Base-by-base conservation (phyloP, 352 stramenopile genomes). In the Phytopythium litorale region DNA sequence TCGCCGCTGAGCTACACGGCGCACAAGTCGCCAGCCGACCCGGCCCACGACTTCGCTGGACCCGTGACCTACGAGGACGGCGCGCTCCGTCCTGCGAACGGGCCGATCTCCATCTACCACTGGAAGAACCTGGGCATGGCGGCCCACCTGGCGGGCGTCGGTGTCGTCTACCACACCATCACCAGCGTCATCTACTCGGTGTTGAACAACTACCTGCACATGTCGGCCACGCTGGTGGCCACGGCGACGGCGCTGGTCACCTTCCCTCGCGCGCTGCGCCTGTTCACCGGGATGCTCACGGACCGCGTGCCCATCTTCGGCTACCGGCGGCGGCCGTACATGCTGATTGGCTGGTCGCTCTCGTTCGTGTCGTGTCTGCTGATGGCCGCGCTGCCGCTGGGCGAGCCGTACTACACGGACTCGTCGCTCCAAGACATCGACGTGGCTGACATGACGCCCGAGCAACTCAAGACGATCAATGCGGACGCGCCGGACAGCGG, bases 251-350 rank as follows among this genome's bases (percentile, higher is more conserved):
- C 71, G 28, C 76, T 88, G 45, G 72, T 87, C 45, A 62, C 66
- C 21, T 67, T 86, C 13, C 76, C 78, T 1, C 78, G 78, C 28
- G 70, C 68, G 28, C 76, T 87, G 21, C 75, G 77, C 19, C 54
- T 86, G 16, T 75, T 94, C 28, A 80, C 82, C 56, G 84, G 78
- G 48, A 79, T 96, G 56, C 56, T 96, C 8, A 83, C 72, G 4
- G 88, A 97, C 71, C 88, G 73, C 37, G 71, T 81, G 45, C 87
- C 87, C 21, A 88, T 97, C 63, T 84, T 76, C 56, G 83, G 87
- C 55, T 90, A 89, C 60, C 87, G 83, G 32, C 75, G 87, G 11
- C 89, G 88, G 16, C 79, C 87, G 38, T 97, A 97, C 65, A 84
- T 96, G 56, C 71, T 89, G 23, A 62, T 90, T 42, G 88, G 88